These are phyloP conservation scores for Panicum hallii DNA, from an alignment of 202 grass and related monocot genomes.

Conservation along the genomic window DNA sequence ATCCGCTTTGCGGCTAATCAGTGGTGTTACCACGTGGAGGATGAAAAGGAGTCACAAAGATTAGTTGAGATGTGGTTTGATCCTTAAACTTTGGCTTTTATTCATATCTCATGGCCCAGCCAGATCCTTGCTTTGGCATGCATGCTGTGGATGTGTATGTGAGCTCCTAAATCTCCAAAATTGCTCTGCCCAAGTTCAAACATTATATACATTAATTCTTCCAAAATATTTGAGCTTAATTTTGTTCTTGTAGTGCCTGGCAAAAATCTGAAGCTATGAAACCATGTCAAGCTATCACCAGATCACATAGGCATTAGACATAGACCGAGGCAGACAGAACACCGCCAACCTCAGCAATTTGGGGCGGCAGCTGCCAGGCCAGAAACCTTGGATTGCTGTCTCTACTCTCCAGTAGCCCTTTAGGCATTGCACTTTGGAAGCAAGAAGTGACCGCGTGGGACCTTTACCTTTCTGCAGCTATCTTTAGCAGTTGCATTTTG, in stretches of 20 bases:
- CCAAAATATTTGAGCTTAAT: background rate
- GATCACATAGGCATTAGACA: constrained; percentile 4
- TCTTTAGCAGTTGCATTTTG: constrained; percentile 37
- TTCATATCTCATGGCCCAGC: constrained; percentile 22
- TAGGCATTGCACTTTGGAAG: constrained; percentile 54
- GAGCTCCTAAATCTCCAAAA: constrained; percentile 26
- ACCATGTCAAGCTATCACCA: constrained; percentile 30
- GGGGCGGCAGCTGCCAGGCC: constrained; percentile 43
- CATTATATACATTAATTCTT: background rate
- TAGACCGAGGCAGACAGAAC: constrained; percentile 49
- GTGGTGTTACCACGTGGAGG: constrained; percentile 49
- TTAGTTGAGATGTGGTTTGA: constrained; percentile 45
- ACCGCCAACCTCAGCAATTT: constrained; percentile 46
- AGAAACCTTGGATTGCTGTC: constrained; percentile 56
- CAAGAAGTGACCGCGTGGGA: constrained; percentile 45
- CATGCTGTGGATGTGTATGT: background rate
- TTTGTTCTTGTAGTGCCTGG: background rate
- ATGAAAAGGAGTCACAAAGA: background rate
- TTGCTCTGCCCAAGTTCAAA: background rate
- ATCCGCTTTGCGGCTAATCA: constrained; percentile 49
- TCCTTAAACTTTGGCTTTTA: constrained; percentile 64
- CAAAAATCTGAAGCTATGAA: background rate
- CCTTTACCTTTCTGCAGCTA: constrained; percentile 50
- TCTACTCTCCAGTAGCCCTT: constrained; percentile 37
- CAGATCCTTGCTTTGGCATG: constrained; percentile 37